These are phyloP conservation scores for Omphalotus olearius DNA, from an alignment of 1,284 basidiomycete species.

Conservation along the genomic window DNA sequence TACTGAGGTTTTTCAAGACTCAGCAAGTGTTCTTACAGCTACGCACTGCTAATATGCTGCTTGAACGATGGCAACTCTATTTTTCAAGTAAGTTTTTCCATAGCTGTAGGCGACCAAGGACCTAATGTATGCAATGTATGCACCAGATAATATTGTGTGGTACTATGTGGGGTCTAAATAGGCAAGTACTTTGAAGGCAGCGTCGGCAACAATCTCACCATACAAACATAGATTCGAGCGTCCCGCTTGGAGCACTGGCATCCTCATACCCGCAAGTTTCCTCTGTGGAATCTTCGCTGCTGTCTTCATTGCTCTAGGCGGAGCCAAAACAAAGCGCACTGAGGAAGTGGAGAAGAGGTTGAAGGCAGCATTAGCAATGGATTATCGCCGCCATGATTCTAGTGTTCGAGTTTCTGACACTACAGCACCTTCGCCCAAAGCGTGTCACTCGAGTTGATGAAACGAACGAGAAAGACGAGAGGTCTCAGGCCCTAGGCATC, in stretches of 20 bases:
- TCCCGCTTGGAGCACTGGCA: constrained; percentile 66
- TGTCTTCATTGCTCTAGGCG: constrained; percentile 76
- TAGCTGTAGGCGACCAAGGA: neutral
- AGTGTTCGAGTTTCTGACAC: neutral
- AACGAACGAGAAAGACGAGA: neutral
- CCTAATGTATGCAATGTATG: neutral
- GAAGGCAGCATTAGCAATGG: constrained; percentile 58
- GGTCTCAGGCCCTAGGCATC: neutral
- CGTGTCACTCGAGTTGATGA: neutral
- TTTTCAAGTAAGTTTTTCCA: constrained; percentile 54
- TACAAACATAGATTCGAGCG: constrained; percentile 36
- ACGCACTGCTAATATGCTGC: constrained; percentile 58
- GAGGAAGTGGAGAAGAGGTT: constrained; percentile 70
- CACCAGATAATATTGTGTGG: constrained; percentile 57
- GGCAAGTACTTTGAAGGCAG: constrained; percentile 21
- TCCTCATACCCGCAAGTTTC: constrained; percentile 74
- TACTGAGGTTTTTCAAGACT: neutral
- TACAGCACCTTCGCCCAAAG: neutral
- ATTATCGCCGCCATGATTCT: constrained; percentile 13
- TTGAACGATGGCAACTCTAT: constrained; percentile 79
- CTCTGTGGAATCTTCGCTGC: constrained; percentile 80
- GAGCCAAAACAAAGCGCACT: constrained; percentile 73
- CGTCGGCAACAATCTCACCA: constrained; percentile 26
- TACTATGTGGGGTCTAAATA: constrained; percentile 80
- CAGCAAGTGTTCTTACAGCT: constrained; percentile 33